phyloP scores from a whole-genome alignment of 2,329 filamentous ascomycete species.

The Aspergillus latus region DNA sequence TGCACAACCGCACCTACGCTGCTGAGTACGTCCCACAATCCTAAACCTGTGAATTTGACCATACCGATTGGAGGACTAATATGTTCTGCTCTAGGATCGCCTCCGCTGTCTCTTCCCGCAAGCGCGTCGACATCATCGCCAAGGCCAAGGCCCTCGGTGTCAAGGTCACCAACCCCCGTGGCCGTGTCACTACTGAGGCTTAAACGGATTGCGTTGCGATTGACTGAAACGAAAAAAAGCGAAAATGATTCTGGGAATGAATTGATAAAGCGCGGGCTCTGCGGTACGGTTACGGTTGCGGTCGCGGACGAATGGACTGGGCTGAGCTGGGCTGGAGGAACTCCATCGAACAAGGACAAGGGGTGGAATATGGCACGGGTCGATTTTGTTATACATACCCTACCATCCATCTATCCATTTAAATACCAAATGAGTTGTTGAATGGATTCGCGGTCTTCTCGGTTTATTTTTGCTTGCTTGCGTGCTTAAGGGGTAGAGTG shows the following conservation, averaged over 20 bases:
- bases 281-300: neutral
- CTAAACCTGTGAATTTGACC: neutral
- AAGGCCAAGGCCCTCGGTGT: constrained; percentile 97
- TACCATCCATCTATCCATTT: constrained; percentile 8
- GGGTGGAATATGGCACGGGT: constrained; percentile 13
- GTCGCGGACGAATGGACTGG: neutral
- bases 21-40: constrained; percentile 73
- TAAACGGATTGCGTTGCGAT: constrained; percentile 41
- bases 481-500: too few species aligned
- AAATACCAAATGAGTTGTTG: constrained; percentile 5
- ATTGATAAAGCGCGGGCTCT: constrained; percentile 7
- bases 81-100: constrained; percentile 67
- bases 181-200: constrained; percentile 94
- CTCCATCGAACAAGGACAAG: constrained; percentile 18
- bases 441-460: neutral
- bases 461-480: neutral
- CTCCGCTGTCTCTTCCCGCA: constrained; percentile 96
- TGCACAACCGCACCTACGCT: constrained; percentile 99
- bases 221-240: constrained; percentile 18
- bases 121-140: constrained; percentile 96
- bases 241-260: constrained; percentile 15
- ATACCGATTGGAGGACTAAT: neutral
- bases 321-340: neutral
- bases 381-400: constrained; percentile 8
- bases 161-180: constrained; percentile 99